Evolutionary conservation across 2,329 filamentous ascomycete species (phyloP).

Genomic region (Trichophyton schoenleinii): DNA sequence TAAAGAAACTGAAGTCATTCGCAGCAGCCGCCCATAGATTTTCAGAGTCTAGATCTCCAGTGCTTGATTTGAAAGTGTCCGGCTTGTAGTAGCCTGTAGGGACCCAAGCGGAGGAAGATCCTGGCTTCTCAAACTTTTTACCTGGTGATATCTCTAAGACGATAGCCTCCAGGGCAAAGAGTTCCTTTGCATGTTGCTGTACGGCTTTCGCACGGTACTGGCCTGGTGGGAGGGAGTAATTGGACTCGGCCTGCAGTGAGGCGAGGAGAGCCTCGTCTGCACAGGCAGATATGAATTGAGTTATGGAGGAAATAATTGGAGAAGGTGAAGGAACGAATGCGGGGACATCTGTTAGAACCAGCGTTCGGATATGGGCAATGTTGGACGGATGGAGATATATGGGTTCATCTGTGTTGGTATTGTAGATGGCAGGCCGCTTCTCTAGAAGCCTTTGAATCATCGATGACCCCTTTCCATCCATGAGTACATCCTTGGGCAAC

Average conservation of each 20-base stretch:
- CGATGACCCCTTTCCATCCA: background rate
- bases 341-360: constrained; percentile 47
- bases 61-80: constrained; percentile 41
- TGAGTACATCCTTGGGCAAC: background rate
- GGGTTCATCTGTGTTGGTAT: constrained; percentile 18
- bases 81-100: constrained; percentile 34
- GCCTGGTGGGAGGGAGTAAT: constrained; percentile 48
- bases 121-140: constrained; percentile 10
- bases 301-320: constrained; percentile 33
- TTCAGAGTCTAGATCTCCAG: constrained; percentile 48
- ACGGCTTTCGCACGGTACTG: constrained; percentile 38
- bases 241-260: constrained; percentile 40
- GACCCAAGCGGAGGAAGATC: constrained; percentile 25
- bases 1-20: constrained; percentile 51
- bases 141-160: constrained; percentile 42
- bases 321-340: constrained; percentile 31
- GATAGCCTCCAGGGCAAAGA: constrained; percentile 45
- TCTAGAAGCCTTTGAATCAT: constrained; percentile 28
- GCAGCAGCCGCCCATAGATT: constrained; percentile 47
- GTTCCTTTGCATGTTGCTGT: constrained; percentile 36
- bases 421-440: constrained; percentile 25
- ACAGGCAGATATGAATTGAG: constrained; percentile 44
- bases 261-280: constrained; percentile 44
- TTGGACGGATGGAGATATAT: constrained; percentile 42
- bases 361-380: constrained; percentile 41